Evolutionary conservation across 2,329 filamentous ascomycete species (phyloP).

Genomic region (Aureobasidium sp.): DNA sequence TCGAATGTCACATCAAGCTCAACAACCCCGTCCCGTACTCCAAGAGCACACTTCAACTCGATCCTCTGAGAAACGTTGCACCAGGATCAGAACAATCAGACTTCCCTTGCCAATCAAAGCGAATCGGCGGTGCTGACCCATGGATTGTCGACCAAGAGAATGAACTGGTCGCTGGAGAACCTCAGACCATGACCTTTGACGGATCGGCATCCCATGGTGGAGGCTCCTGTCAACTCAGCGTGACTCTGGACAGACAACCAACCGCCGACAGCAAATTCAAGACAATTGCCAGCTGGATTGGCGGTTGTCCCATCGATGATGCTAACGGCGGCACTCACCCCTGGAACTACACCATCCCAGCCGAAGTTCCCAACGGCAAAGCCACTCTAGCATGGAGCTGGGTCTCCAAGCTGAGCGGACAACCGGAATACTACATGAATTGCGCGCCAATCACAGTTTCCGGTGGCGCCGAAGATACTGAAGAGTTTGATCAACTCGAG

Average conservation of each 20-base stretch:
- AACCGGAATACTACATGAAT: slow-evolving; percentile 98
- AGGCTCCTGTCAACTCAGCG: slow-evolving; percentile 80
- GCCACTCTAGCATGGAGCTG: slow-evolving; percentile 86
- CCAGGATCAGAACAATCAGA: slow-evolving; percentile 23
- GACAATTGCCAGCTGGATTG: slow-evolving; percentile 80
- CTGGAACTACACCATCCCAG: slow-evolving; percentile 65
- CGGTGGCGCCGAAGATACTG: slow-evolving; percentile 39
- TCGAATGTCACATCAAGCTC: slow-evolving; percentile 69
- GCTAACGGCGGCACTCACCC: slow-evolving; percentile 36
- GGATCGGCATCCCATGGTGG: slow-evolving; percentile 82
- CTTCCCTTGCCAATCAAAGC: slow-evolving; percentile 70
- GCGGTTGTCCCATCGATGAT: slow-evolving; percentile 62
- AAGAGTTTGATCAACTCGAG: slow-evolving; percentile 55
- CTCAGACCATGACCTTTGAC: slow-evolving; percentile 48
- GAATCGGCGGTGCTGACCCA: slow-evolving; percentile 40
- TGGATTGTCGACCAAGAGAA: slow-evolving; percentile 55
- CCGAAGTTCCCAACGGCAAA: slow-evolving; percentile 62
- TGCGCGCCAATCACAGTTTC: slow-evolving; percentile 68
- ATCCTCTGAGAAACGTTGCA: slow-evolving; percentile 53
- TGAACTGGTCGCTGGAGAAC: slow-evolving; percentile 18
- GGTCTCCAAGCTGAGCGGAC: slow-evolving; percentile 77
- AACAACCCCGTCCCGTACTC: slow-evolving; percentile 57
- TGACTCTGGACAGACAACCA: slow-evolving; percentile 71
- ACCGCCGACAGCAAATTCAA: slow-evolving; percentile 63
- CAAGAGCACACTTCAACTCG: slow-evolving; percentile 46